Evolutionary conservation across 2,329 filamentous ascomycete species (phyloP).

Genomic region (Colletotrichum zoysiae): DNA sequence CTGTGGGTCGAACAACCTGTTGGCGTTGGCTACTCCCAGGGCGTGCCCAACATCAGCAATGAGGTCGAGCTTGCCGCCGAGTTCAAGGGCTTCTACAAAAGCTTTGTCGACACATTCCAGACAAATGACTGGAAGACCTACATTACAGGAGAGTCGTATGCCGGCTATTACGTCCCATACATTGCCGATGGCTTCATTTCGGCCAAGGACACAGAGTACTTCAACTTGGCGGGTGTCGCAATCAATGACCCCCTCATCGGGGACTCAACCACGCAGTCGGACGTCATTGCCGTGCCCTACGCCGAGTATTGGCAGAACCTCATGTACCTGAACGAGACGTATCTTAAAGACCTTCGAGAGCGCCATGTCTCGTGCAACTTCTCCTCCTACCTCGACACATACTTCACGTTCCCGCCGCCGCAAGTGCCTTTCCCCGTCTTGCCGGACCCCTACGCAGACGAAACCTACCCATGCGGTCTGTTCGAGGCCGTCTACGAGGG

Average conservation of each 20-base stretch:
- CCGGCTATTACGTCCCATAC: slow-evolving; percentile 76
- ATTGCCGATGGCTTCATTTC: slow-evolving; percentile 81
- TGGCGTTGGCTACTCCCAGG: slow-evolving; percentile 77
- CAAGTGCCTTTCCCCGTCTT: slow-evolving; percentile 64
- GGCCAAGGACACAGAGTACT: slow-evolving; percentile 73
- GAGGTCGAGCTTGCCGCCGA: slow-evolving; percentile 78
- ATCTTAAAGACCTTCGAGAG: slow-evolving; percentile 63
- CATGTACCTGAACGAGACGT: slow-evolving; percentile 73
- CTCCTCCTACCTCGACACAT: slow-evolving; percentile 68
- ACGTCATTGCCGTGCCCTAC: slow-evolving; percentile 67
- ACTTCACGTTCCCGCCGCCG: slow-evolving; percentile 76
- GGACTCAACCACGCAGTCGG: slow-evolving; percentile 58
- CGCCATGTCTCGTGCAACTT: slow-evolving; percentile 73
- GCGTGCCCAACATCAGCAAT: slow-evolving; percentile 71
- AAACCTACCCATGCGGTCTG: slow-evolving; percentile 66
- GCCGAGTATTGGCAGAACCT: slow-evolving; percentile 71
- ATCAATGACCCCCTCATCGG: slow-evolving; percentile 80
- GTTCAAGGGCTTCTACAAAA: slow-evolving; percentile 85
- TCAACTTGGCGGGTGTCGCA: slow-evolving; percentile 75
- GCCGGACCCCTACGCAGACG: slow-evolving; percentile 57
- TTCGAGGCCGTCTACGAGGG: slow-evolving; percentile 67
- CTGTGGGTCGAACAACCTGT: slow-evolving; percentile 80
- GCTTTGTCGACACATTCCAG: slow-evolving; percentile 78
- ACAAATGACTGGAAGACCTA: slow-evolving; percentile 78
- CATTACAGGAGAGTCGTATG: slow-evolving; percentile 78